Evolutionary conservation across 1,284 basidiomycete genomes (phyloP).

Genomic region (Entoloma clypeatum): DNA sequence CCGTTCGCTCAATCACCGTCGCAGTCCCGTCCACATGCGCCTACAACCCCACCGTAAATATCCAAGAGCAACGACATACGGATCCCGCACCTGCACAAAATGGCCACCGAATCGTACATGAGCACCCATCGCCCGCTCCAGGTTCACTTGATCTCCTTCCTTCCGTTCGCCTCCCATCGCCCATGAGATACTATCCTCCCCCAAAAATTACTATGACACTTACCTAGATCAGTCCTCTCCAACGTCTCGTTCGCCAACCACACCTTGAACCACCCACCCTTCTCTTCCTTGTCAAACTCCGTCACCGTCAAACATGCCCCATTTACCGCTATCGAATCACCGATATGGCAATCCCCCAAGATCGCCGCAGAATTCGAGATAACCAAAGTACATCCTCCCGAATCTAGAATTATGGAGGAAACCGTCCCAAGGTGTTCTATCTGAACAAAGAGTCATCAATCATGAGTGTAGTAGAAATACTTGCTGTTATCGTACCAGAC

Average conservation of each 20-base stretch:
- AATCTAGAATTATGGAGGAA: slow-evolving; percentile 55
- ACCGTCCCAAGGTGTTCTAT: slow-evolving; percentile 83
- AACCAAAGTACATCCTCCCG: slow-evolving; percentile 81
- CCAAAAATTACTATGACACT: slow-evolving; percentile 10
- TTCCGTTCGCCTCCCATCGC: slow-evolving; percentile 61
- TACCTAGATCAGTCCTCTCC: slow-evolving; percentile 86
- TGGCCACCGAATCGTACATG: slow-evolving; percentile 95
- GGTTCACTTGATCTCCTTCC: slow-evolving; percentile 83
- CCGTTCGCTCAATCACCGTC: slow-evolving; percentile 57
- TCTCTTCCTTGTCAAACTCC: slow-evolving; percentile 60
- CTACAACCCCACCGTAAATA: slow-evolving; percentile 39
- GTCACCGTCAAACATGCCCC: slow-evolving; percentile 86
- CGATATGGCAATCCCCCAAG: slow-evolving; percentile 87
- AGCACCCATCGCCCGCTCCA: slow-evolving; percentile 93
- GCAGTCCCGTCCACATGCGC: slow-evolving; percentile 94
- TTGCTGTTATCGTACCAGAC: slow-evolving; percentile 48
- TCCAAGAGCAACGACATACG: slow-evolving; percentile 1
- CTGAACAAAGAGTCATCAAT: slow-evolving; percentile 31
- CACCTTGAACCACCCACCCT: slow-evolving; percentile 84
- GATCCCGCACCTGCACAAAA: slow-evolving; percentile 81
- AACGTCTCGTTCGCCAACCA: slow-evolving; percentile 97
- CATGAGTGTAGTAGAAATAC: not conserved
- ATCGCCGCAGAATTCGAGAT: slow-evolving; percentile 74
- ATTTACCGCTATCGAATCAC: slow-evolving; percentile 90
- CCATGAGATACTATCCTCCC: slow-evolving; percentile 4